Base-by-base conservation (phyloP, 257 asterid genomes). In the Capsicum pubescens region DNA sequence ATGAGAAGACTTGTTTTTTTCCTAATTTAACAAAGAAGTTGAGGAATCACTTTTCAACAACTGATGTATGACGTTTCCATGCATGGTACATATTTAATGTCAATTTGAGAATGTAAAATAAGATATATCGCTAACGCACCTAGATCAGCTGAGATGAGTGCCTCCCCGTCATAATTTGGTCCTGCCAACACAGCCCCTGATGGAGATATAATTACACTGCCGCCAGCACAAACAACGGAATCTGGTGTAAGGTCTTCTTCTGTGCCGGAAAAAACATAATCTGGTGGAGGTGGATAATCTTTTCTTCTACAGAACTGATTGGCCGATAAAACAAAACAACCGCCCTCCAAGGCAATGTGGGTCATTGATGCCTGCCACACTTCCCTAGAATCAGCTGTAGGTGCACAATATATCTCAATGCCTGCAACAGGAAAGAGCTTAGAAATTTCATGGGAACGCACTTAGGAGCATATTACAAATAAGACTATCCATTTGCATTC, bases 301-400 rank as follows among this genome's bases (percentile, higher is more conserved):
- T 91, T 93, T 83, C 99, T 90, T 83, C 91, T 85, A 89, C 99
- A 97, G 87, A 95, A 97, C 87, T 97, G 99, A 89, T 97, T 97
- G 87, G 99, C 95, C 2, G 99, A 97, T 80, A 95, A 87, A 57
- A 97, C 97, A 52, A 97, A 97, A 88, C 99, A 97, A 50, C 98
- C 97, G 3, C 99, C 99, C 90, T 97, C 98, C 32, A 93, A 92
- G 63, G 99, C 98, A 80, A 97, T 93, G 90, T 94, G 99, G 70
- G 94, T 90, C 99, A 97, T 93, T 50, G 99, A 92, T 72, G 98
- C 95, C 89, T 97, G 99, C 99, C 99, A 97, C 83, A 97, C 87
- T 0, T 90, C 95, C 84, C 99, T 89, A 0, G 98, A 84, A 89
- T 97, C 99, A 86, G 99, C 99, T 0, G 98, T 95, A 7, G 99